These are phyloP conservation scores for Dictyostelium purpureum DNA, from an alignment of 78 protist species.

Conservation along the genomic window DNA sequence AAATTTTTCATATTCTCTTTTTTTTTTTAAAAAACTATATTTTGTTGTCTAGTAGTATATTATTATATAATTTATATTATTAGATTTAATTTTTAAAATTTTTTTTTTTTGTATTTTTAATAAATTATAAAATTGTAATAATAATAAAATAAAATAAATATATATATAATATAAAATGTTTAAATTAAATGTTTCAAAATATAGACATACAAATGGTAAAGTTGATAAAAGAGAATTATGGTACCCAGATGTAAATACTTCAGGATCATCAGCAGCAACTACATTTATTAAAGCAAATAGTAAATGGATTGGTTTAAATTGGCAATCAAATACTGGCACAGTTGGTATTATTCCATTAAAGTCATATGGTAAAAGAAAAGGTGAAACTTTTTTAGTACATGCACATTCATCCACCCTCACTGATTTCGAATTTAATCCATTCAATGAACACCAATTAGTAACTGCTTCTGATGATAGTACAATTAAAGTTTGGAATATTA, in stretches of 20 bases:
- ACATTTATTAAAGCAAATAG: conserved; percentile 41
- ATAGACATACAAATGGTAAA: conserved; percentile 30
- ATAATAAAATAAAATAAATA: too few relatives aligned
- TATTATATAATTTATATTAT: too few relatives aligned
- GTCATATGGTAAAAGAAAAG: conserved; percentile 61
- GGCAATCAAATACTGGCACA: conserved; percentile 78
- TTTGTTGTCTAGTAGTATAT: too few relatives aligned
- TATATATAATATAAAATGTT: too few relatives aligned
- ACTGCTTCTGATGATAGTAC: conserved; percentile 83
- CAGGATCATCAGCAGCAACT: conserved; percentile 12
- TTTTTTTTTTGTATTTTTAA: too few relatives aligned
- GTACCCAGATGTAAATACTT: conserved; percentile 72
- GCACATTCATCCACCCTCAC: conserved; percentile 63
- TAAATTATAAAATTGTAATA: too few relatives aligned
- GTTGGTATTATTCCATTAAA: conserved; percentile 70
- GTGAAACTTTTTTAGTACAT: conserved; percentile 45
- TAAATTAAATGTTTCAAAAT: conserved; percentile 62
- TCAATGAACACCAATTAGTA: conserved; percentile 41
- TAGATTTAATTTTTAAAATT: too few relatives aligned
- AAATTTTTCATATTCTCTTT: too few relatives aligned
- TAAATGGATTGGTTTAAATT: conserved; percentile 63
- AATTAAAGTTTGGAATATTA: conserved; percentile 60
- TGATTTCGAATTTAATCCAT: conserved; percentile 82
- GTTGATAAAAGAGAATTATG: conserved; percentile 64
- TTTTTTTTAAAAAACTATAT: too few relatives aligned